Conservation (phyloP, 257 asterid species). For the Eucommia ulmoides region DNA sequence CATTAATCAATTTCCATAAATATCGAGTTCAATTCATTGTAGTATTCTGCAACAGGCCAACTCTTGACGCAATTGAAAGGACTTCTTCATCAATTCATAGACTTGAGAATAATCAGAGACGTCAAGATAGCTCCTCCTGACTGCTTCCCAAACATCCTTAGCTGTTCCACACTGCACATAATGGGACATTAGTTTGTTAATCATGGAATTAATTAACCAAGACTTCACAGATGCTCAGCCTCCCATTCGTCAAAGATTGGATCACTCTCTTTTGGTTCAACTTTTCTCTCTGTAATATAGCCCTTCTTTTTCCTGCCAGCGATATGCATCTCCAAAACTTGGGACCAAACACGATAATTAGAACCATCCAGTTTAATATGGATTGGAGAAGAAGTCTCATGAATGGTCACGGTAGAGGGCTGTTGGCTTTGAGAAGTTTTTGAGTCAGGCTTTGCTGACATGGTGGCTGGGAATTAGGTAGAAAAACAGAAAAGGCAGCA, state of each 20-base stretch:
- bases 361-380: constrained; percentile 1
- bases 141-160: not conserved
- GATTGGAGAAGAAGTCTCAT: not conserved
- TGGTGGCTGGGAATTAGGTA: not conserved
- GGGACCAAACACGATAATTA: not conserved
- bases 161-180: not conserved
- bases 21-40: not conserved
- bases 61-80: not conserved
- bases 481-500: not conserved
- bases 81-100: constrained; percentile 1
- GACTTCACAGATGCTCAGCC: not conserved
- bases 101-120: not conserved
- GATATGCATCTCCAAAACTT: constrained; percentile 1
- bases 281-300: not conserved
- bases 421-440: not conserved
- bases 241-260: not conserved
- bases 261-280: not conserved
- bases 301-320: constrained; percentile 2
- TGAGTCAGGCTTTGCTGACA: not conserved
- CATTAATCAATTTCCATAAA: not conserved
- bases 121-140: not conserved
- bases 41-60: constrained; percentile 1
- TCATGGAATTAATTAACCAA: not conserved
- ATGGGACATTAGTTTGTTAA: not conserved
- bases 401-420: not conserved